A percentile compares a stretch with the other conserved stretches of the same genome.
Conservation (phyloP, 768 basidiomycete genomes). For the Lyophyllum shimeji region DNA sequence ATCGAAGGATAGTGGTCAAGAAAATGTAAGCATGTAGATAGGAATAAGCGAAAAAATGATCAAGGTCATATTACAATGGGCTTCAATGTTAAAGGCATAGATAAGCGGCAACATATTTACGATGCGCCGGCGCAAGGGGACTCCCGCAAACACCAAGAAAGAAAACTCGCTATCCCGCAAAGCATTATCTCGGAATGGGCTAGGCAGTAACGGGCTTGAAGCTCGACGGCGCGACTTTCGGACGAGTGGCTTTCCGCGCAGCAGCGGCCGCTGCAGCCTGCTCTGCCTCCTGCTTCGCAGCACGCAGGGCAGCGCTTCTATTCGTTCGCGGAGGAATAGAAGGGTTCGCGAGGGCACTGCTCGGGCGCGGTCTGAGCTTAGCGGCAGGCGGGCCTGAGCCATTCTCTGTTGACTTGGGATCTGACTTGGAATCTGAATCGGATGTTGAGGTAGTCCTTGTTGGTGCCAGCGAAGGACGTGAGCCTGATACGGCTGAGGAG, state of each 20-base stretch:
- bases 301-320: conserved; percentile 69
- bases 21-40: neutral
- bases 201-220: conserved; percentile 35
- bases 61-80: neutral
- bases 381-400: conserved; percentile 15
- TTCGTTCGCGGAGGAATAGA: conserved; percentile 70
- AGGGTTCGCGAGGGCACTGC: conserved; percentile 53
- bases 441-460: conserved; percentile 9
- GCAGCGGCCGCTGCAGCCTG: conserved; percentile 41
- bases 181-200: no score
- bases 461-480: conserved; percentile 34
- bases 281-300: conserved; percentile 64
- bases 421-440: conserved; percentile 8
- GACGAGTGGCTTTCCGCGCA: conserved; percentile 32
- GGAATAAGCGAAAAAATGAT: neutral
- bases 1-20: neutral
- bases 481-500: conserved; percentile 21
- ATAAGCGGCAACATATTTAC: neutral
- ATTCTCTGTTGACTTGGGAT: conserved; percentile 10
- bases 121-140: neutral
- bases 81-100: neutral
- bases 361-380: conserved; percentile 46
- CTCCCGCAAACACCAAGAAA: conserved; percentile 1
- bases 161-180: neutral
- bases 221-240: conserved; percentile 37